Percentiles rank a stretch among this genome's conserved stretches.
Conservation (phyloP, 2,329 filamentous ascomycete species). For the Fusarium chlamydosporum region DNA sequence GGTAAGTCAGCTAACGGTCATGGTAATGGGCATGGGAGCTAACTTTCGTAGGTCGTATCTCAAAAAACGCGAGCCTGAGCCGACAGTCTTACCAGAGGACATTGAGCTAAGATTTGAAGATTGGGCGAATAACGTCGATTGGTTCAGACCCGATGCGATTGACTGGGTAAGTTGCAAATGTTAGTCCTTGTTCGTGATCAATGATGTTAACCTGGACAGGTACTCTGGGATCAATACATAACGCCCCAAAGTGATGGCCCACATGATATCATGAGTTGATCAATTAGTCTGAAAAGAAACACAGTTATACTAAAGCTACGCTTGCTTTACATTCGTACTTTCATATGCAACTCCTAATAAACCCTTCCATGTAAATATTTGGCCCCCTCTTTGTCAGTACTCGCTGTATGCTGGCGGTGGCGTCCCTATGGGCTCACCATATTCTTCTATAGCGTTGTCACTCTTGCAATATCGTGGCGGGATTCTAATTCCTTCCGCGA, state of each 20-base stretch:
- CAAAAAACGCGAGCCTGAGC: constrained; percentile 17
- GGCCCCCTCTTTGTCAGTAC: fast-evolving
- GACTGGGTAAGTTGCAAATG: constrained; percentile 17
- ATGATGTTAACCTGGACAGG: not conserved
- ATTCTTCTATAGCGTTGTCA: not conserved
- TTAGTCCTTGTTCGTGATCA: too few relatives aligned
- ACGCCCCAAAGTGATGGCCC: constrained; percentile 19
- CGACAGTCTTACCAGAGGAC: not conserved
- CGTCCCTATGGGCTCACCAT: not conserved
- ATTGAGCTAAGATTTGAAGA: constrained; percentile 22
- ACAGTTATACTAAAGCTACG: too few relatives aligned
- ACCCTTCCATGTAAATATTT: not conserved
- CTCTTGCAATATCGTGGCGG: constrained; percentile 15
- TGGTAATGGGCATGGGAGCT: not conserved
- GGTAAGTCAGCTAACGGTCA: not conserved
- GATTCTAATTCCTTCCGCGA: constrained; percentile 3
- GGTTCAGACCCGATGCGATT: constrained; percentile 24
- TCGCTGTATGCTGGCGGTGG: constrained; percentile 20
- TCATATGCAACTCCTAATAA: fast-evolving
- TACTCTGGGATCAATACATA: constrained; percentile 16
- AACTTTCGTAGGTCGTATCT: constrained; percentile 6
- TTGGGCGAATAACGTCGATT: constrained; percentile 27
- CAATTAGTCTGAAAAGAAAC: fast-evolving
- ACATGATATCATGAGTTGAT: not conserved
- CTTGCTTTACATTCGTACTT: fast-evolving